Percentiles rank a stretch among this genome's conserved stretches.
Conservation (phyloP, 1,284 basidiomycete species). For the Fomes fomentarius region DNA sequence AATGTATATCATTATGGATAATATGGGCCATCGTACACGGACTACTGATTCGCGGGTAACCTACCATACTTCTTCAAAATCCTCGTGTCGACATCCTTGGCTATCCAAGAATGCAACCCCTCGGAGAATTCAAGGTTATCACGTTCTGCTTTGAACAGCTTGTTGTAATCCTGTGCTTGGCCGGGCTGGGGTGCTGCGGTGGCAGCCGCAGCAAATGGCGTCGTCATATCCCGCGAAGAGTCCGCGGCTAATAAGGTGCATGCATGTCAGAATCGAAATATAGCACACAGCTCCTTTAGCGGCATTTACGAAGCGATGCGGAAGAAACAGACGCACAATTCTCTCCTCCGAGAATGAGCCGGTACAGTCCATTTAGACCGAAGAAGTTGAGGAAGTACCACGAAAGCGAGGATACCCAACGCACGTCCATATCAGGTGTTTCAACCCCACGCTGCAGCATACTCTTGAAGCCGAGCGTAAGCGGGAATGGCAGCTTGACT, state of each 20-base stretch:
- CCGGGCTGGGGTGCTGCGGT: constrained; percentile 49
- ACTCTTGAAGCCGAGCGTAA: constrained; percentile 98
- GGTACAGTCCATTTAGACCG: constrained; percentile 94
- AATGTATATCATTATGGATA: constrained; percentile 27
- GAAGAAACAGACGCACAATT: constrained; percentile 65
- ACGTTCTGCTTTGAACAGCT: constrained; percentile 89
- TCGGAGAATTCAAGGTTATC: constrained; percentile 94
- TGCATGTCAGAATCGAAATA: constrained; percentile 9
- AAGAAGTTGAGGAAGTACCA: constrained; percentile 99
- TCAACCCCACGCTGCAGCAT: constrained; percentile 97
- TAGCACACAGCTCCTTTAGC: constrained; percentile 16
- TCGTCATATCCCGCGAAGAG: constrained; percentile 74
- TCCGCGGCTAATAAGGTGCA: constrained; percentile 71
- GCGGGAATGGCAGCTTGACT: constrained; percentile 97
- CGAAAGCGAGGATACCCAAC: constrained; percentile 98
- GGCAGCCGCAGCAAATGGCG: constrained; percentile 71
- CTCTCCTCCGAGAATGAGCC: constrained; percentile 89
- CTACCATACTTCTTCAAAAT: constrained; percentile 79
- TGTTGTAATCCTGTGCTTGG: constrained; percentile 82
- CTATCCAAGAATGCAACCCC: constrained; percentile 82
- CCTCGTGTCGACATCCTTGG: constrained; percentile 77
- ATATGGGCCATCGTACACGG: constrained; percentile 7
- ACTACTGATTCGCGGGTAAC: constrained; percentile 30
- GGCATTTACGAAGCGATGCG: constrained; percentile 4
- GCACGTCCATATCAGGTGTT: constrained; percentile 96